phyloP scores from a whole-genome alignment of 352 stramenopile species.

The Globisporangium parvum region DNA sequence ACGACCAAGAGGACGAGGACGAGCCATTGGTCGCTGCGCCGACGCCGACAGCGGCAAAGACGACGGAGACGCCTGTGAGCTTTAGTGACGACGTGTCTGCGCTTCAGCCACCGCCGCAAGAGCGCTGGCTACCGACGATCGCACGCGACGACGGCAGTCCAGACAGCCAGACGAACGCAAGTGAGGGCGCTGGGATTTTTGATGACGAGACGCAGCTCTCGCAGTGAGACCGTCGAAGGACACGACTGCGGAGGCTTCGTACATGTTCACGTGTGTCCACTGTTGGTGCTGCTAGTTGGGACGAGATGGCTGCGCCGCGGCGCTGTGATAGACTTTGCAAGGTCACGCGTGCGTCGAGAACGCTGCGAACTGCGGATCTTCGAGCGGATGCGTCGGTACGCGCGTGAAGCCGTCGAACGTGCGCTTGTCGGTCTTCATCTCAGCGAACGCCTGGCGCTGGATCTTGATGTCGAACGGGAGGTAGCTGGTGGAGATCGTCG shows the following conservation, averaged over 20 bases:
- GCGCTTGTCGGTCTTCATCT: conserved; percentile 68
- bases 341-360: conserved; percentile 29
- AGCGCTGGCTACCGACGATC: conserved; percentile 8
- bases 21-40: neutral
- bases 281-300: neutral
- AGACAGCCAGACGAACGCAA: conserved; percentile 14
- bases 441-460: conserved; percentile 61
- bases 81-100: neutral
- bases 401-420: conserved; percentile 61
- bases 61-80: neutral
- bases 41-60: neutral
- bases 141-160: conserved; percentile 11
- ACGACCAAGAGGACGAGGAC: conserved; percentile 5
- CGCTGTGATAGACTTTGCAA: no score
- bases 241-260: neutral
- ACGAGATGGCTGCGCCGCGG: no score
- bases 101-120: neutral
- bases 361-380: conserved; percentile 62
- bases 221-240: conserved; percentile 2
- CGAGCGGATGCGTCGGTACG: conserved; percentile 36
- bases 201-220: conserved; percentile 36
- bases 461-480: conserved; percentile 72
- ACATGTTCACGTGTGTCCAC: neutral
- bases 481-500: conserved; percentile 25
- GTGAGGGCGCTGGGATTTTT: conserved; percentile 24